Percentiles rank a stretch among this genome's conserved stretches.
phyloP scores from a whole-genome alignment of 2,329 filamentous ascomycete species.

The Coniochaeta pulveracea region DNA sequence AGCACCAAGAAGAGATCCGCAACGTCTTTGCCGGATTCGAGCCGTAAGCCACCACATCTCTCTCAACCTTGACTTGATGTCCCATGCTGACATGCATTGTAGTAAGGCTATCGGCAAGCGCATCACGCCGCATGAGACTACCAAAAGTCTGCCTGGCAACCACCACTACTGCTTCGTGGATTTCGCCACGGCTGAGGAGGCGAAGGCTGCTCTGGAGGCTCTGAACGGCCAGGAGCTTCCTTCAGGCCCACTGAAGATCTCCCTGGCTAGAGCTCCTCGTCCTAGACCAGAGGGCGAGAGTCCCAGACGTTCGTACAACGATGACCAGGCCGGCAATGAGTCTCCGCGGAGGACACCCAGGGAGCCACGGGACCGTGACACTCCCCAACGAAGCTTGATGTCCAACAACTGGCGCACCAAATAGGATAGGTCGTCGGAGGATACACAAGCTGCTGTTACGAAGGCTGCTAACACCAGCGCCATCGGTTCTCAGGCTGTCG shows the following conservation, averaged over 20 bases:
- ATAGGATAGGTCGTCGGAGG: no score
- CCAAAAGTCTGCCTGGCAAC: constrained; percentile 36
- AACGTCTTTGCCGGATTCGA: constrained; percentile 34
- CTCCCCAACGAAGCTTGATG: constrained; percentile 2
- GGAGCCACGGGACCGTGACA: no score
- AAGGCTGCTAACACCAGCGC: no score
- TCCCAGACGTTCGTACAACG: neutral
- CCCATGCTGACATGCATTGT: constrained; percentile 5
- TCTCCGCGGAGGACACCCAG: neutral
- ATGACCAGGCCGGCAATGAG: neutral
- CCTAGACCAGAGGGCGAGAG: constrained; percentile 1
- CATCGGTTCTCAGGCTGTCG: no score
- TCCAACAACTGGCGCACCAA: constrained; percentile 4
- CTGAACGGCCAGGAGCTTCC: constrained; percentile 20
- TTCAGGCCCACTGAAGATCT: constrained; percentile 10
- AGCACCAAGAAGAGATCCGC: constrained; percentile 32
- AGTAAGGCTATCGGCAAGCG: constrained; percentile 31
- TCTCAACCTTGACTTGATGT: neutral
- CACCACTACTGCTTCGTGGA: constrained; percentile 59
- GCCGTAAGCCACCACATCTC: constrained; percentile 18
- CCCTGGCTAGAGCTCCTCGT: constrained; percentile 3
- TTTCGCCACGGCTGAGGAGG: constrained; percentile 41
- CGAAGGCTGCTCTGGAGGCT: constrained; percentile 33
- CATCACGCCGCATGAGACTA: constrained; percentile 48
- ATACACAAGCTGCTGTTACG: no score